A percentile compares a stretch with the other conserved stretches of the same genome.
These are phyloP conservation scores for Bauhinia variegata DNA, from an alignment of 306 rosid genomes.

Conservation along the genomic window DNA sequence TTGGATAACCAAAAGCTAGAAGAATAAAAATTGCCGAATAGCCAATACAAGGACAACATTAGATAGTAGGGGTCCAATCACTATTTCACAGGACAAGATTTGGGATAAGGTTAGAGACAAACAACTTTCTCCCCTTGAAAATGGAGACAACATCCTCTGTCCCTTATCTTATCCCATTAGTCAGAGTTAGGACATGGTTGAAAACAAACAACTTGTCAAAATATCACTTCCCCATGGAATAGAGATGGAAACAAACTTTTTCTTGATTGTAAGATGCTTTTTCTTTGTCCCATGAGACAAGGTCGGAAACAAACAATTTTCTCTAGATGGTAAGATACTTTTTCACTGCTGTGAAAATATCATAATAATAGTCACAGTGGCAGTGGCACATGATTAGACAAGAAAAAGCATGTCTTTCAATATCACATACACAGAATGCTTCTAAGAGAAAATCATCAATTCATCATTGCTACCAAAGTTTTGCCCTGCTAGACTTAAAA, in stretches of 20 bases:
- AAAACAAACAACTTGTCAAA: no score
- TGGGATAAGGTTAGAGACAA: no score
- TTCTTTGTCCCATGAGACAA: no score
- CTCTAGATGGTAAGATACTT: not conserved
- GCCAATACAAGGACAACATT: not conserved
- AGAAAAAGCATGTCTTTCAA: not conserved
- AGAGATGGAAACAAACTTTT: no score
- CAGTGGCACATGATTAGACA: conserved; percentile 8
- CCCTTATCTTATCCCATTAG: no score
- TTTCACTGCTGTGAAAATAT: conserved; percentile 1
- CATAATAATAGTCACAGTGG: not conserved
- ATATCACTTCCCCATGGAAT: no score
- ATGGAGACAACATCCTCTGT: no score
- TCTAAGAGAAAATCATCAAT: conserved; percentile 12
- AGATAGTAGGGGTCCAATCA: conserved; percentile 1
- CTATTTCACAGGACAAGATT: no score
- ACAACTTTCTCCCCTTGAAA: no score
- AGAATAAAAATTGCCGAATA: not conserved
- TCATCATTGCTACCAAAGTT: conserved; percentile 16
- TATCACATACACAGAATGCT: not conserved
- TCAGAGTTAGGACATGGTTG: no score
- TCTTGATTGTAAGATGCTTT: no score
- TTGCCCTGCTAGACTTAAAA: not conserved
- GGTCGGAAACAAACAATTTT: no score
- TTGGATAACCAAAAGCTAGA: not conserved